phyloP scores from a whole-genome alignment of 2,329 filamentous ascomycete species.

The Tolypocladium album region DNA sequence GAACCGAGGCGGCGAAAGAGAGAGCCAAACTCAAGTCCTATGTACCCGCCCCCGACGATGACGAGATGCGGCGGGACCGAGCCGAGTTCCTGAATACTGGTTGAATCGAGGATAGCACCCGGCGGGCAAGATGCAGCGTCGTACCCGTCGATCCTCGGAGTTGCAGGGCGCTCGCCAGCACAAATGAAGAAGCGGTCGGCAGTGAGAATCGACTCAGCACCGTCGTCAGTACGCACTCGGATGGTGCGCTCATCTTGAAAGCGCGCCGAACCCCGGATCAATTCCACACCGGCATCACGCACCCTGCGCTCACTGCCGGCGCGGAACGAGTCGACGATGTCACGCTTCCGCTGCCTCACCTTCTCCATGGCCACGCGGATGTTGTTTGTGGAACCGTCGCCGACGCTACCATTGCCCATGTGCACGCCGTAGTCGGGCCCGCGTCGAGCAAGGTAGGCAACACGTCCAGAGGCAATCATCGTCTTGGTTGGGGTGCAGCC shows the following conservation, averaged over 20 bases:
- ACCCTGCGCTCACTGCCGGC: conserved; percentile 33
- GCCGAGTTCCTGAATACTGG: conserved; percentile 33
- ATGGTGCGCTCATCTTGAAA: conserved; percentile 31
- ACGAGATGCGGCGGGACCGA: conserved; percentile 35
- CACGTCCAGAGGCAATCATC: conserved; percentile 40
- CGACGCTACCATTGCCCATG: conserved; percentile 4
- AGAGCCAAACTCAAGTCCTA: conserved; percentile 43
- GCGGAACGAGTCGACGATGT: conserved; percentile 40
- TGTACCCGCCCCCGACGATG: conserved; percentile 41
- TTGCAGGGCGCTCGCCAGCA: conserved; percentile 29
- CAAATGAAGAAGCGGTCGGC: conserved; percentile 35
- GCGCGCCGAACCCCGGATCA: conserved; percentile 31
- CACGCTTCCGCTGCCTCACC: conserved; percentile 39
- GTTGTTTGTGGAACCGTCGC: not conserved
- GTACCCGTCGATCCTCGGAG: conserved; percentile 24
- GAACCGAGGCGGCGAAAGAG: conserved; percentile 38
- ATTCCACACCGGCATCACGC: conserved; percentile 27
- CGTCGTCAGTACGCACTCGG: conserved; percentile 18
- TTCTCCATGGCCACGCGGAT: conserved; percentile 34
- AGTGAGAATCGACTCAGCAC: conserved; percentile 20
- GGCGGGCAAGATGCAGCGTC: conserved; percentile 8
- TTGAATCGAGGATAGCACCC: conserved; percentile 29
- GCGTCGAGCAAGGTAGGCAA: conserved; percentile 32
- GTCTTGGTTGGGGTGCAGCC: conserved; percentile 49
- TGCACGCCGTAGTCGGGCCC: conserved; percentile 34